phyloP scores from a whole-genome alignment of 768 basidiomycete genomes.

The Sporobolomyces phaffii region DNA sequence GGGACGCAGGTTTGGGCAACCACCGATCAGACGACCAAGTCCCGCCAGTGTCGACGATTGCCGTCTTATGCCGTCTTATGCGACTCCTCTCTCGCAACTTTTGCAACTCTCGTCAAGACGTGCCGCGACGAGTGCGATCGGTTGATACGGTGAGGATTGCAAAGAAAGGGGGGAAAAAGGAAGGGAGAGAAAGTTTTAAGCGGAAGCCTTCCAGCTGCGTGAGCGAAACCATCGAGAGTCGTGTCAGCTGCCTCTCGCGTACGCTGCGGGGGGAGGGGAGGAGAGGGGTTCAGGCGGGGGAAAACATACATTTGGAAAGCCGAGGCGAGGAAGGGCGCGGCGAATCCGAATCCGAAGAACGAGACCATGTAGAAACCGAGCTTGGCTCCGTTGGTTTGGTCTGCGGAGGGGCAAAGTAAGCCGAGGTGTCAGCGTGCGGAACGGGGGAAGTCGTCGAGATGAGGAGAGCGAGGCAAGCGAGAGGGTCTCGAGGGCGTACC shows the following conservation, averaged over 20 bases:
- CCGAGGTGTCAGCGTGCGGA: not conserved
- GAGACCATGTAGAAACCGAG: constrained; percentile 29
- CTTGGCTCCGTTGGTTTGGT: constrained; percentile 35
- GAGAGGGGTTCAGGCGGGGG: too few species aligned
- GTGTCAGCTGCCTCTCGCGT: not conserved
- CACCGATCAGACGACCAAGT: too few species aligned
- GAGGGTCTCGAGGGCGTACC: not conserved
- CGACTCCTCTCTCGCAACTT: too few species aligned
- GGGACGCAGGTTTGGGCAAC: too few species aligned
- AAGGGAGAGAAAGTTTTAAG: not conserved
- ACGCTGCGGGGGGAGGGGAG: not conserved
- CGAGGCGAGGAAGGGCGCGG: constrained; percentile 22
- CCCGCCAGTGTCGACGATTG: too few species aligned
- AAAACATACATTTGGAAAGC: constrained; percentile 23
- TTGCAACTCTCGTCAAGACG: too few species aligned
- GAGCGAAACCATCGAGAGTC: not conserved
- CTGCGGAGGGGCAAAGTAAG: not conserved
- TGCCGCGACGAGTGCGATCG: too few species aligned
- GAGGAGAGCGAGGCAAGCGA: not conserved
- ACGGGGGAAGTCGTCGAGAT: not conserved
- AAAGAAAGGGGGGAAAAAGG: not conserved
- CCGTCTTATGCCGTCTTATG: too few species aligned
- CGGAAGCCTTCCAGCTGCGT: constrained; percentile 13
- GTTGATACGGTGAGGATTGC: too few species aligned
- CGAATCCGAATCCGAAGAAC: constrained; percentile 30